Conservation (phyloP, 352 stramenopile genomes). For the Phytophthora tentaculata region DNA sequence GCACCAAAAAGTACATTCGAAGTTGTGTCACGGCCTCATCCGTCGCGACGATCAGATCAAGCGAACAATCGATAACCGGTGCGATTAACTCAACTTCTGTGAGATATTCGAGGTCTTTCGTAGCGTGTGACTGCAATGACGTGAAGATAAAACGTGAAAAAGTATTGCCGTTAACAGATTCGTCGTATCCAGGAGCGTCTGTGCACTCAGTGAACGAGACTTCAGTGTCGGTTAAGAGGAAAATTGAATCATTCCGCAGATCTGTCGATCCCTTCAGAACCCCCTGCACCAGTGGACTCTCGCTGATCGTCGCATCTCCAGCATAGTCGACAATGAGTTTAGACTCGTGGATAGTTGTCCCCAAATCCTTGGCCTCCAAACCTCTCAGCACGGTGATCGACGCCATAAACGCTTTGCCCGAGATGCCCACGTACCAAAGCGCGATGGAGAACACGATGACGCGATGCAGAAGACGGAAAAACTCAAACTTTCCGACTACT, state of each 20-base stretch:
- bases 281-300: slow-evolving; percentile 38
- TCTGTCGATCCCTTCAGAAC: slow-evolving; percentile 31
- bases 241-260: slow-evolving; percentile 39
- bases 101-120: slow-evolving; percentile 34
- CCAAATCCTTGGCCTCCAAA: slow-evolving; percentile 27
- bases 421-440: slow-evolving; percentile 35
- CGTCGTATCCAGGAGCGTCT: slow-evolving; percentile 12
- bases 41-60: slow-evolving; percentile 12
- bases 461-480: slow-evolving; percentile 23
- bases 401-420: slow-evolving; percentile 15
- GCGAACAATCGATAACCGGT: slow-evolving; percentile 32
- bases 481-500: slow-evolving; percentile 1
- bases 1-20: slow-evolving; percentile 36
- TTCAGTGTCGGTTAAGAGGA: slow-evolving; percentile 23
- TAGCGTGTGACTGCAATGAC: slow-evolving; percentile 22
- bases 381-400: slow-evolving; percentile 25
- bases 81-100: slow-evolving; percentile 28
- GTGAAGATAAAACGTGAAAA: slow-evolving; percentile 36
- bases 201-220: slow-evolving; percentile 24
- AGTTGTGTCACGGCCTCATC: slow-evolving; percentile 26
- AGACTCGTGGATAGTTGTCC: slow-evolving; percentile 10
- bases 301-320: slow-evolving; percentile 27
- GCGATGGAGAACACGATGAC: slow-evolving; percentile 22
- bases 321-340: slow-evolving; percentile 39
- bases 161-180: slow-evolving; percentile 26